These are phyloP conservation scores for Polyporus arcularius DNA, from an alignment of 768 basidiomycete species.

Conservation along the genomic window DNA sequence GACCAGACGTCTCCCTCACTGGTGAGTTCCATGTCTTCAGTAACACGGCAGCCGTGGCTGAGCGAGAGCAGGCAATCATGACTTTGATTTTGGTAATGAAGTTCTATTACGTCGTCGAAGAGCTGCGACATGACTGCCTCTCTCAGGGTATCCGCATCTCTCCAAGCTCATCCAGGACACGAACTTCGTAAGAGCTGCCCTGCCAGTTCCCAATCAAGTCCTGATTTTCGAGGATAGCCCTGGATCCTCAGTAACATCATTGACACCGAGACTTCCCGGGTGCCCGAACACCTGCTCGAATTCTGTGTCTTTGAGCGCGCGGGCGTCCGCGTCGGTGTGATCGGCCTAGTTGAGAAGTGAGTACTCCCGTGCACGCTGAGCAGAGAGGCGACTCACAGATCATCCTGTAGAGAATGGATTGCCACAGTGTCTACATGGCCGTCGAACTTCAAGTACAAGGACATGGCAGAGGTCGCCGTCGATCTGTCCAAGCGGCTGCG, in stretches of 20 bases:
- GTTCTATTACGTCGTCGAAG: background rate
- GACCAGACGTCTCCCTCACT: conserved; percentile 77
- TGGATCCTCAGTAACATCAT: conserved; percentile 91
- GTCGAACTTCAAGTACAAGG: conserved; percentile 67
- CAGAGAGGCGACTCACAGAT: background rate
- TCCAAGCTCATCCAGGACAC: conserved; percentile 70
- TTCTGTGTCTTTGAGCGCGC: conserved; percentile 69
- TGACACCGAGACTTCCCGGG: conserved; percentile 59
- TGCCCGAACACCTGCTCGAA: conserved; percentile 62
- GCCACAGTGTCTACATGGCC: conserved; percentile 88
- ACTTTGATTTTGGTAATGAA: conserved; percentile 79
- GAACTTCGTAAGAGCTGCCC: conserved; percentile 56
- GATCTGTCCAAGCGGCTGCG: conserved; percentile 74
- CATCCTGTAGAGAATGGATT: conserved; percentile 76
- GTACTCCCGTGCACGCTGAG: conserved; percentile 11
- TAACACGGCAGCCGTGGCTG: background rate
- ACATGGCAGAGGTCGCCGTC: conserved; percentile 74
- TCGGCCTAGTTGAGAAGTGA: conserved; percentile 87
- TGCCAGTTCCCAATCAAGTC: too few species aligned
- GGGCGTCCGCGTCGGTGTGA: conserved; percentile 73
- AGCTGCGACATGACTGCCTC: background rate
- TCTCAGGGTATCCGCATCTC: conserved; percentile 58
- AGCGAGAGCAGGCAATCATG: conserved; percentile 72
- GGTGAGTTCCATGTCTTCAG: conserved; percentile 47
- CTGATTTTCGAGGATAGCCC: conserved; percentile 48